Evolutionary conservation across 2,329 filamentous ascomycete species (phyloP), one percentile per base, ranked within the genome.

Genomic region (Curvularia eragrostidis): DNA sequence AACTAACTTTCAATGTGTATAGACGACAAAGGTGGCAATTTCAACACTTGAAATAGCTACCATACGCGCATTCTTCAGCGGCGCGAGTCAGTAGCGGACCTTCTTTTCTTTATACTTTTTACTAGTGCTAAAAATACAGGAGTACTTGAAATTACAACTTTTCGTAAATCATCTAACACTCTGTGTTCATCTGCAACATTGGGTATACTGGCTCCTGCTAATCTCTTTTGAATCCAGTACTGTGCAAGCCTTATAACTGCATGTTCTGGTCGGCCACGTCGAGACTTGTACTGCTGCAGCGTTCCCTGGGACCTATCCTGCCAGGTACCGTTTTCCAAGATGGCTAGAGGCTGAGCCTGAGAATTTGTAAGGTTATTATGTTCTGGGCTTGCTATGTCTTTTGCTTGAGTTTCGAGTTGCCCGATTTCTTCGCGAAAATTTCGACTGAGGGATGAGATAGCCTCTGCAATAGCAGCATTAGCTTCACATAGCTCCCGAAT

Each of bases 391-490:
- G 49, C 15, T 12, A 26, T 34, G 23, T 28, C 13, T 24, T 12
- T 32, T 49, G 15, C 34, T 59, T 47, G n/a, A 48, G 43, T 48
- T 56, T 59, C 38, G 23, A 47, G 43, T 49, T 52, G 15, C 30
- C 38, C 15, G 10, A 28, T 18, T 21, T 28, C 1, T 30, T 51
- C n/a, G 15, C 48, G 19, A 41, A 48, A 48, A 18, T 43, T 52
- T 52, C 15, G 10, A 30, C 52, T 41, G 7, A 36, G 30, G 47
- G 18, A 48, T n/a, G 48, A 15, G n/a, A 56, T 39, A 8, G 43
- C 56, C 42, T 59, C 30, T 48, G 38, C 43, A 44, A 59, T 59
- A 42, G 52, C 48, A 36, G 15, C 4, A 56, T 59, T 59, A 9
- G 56, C 56, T 44, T 59, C 13, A 7, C 38, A 59, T 28, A 59